Conservation (phyloP, 2,329 filamentous ascomycete genomes). For the Pleoardoris graminearum region DNA sequence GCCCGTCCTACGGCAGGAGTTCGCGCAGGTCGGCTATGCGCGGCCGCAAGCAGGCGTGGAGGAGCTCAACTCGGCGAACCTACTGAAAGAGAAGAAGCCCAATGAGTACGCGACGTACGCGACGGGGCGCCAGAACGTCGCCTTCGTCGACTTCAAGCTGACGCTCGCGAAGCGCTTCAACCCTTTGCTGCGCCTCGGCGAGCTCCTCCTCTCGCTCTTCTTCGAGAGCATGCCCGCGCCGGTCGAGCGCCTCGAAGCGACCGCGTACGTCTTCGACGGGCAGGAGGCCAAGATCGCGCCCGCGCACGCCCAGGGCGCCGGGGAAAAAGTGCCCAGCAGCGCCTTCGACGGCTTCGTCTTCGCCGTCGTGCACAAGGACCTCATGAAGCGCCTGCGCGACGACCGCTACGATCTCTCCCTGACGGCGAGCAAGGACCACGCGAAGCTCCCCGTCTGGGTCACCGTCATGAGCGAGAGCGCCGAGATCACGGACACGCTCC, state of each 20-base stretch:
- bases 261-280: constrained; percentile 87
- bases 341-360: constrained; percentile 90
- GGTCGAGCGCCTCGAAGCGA: constrained; percentile 73
- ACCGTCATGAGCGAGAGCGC: constrained; percentile 97
- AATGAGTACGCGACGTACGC: constrained; percentile 88
- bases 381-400: constrained; percentile 86
- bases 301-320: constrained; percentile 62
- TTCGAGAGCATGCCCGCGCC: constrained; percentile 74
- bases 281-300: constrained; percentile 79
- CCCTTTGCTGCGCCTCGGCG: constrained; percentile 68
- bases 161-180: constrained; percentile 86
- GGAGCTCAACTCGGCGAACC: constrained; percentile 57
- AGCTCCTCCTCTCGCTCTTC: constrained; percentile 73
- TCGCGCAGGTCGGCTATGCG: constrained; percentile 80
- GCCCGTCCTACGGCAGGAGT: constrained; percentile 75
- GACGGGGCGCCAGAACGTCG: constrained; percentile 88
- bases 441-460: constrained; percentile 85
- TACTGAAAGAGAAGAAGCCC: constrained; percentile 84
- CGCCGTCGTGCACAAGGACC: constrained; percentile 91
- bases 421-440: constrained; percentile 88
- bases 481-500: constrained; percentile 84
- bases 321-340: constrained; percentile 65
- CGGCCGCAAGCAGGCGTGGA: constrained; percentile 51
- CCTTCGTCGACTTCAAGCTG: constrained; percentile 85
- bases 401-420: constrained; percentile 94